Conservation (phyloP, 2,329 filamentous ascomycete genomes). For the Lomentospora prolificans region DNA sequence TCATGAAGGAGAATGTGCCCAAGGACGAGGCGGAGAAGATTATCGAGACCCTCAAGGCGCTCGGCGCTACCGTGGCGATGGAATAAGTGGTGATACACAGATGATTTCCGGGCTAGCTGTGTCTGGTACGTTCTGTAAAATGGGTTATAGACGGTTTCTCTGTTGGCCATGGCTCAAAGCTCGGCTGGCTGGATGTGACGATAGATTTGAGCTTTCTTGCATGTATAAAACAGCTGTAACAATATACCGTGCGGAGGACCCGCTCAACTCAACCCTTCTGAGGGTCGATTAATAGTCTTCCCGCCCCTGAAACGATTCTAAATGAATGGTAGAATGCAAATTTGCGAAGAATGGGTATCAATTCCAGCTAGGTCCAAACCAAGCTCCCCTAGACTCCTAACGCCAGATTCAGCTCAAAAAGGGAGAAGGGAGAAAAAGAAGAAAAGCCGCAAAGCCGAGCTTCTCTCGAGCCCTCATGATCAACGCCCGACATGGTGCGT, state of each 20-base stretch:
- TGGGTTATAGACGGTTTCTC: slow-evolving; percentile 6
- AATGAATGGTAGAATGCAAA: not conserved
- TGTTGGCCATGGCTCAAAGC: not conserved
- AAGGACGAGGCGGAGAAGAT: slow-evolving; percentile 99
- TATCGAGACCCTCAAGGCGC: slow-evolving; percentile 81
- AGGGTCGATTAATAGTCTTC: too few species aligned
- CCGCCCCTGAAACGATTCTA: too few species aligned
- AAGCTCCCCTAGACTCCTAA: not conserved
- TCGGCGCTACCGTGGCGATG: slow-evolving; percentile 84
- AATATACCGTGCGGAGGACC: slow-evolving; percentile 12
- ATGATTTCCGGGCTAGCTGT: not conserved
- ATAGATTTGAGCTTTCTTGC: slow-evolving; percentile 21
- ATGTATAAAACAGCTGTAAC: slow-evolving; percentile 25
- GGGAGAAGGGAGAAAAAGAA: not conserved
- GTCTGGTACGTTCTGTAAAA: not conserved
- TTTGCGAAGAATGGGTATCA: slow-evolving; percentile 4
- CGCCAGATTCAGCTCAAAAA: not conserved
- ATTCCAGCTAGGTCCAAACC: not conserved
- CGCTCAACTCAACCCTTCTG: slow-evolving; percentile 7
- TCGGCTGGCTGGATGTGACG: slow-evolving; percentile 13
- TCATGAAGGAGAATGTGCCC: slow-evolving; percentile 96
- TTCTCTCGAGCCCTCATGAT: not conserved
- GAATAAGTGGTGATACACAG: slow-evolving; percentile 49
- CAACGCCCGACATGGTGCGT: slow-evolving; percentile 8
- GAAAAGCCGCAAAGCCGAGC: not conserved